These are phyloP conservation scores for Aspergillus aculeatus DNA, from an alignment of 2,329 filamentous ascomycete genomes.

Conservation along the genomic window DNA sequence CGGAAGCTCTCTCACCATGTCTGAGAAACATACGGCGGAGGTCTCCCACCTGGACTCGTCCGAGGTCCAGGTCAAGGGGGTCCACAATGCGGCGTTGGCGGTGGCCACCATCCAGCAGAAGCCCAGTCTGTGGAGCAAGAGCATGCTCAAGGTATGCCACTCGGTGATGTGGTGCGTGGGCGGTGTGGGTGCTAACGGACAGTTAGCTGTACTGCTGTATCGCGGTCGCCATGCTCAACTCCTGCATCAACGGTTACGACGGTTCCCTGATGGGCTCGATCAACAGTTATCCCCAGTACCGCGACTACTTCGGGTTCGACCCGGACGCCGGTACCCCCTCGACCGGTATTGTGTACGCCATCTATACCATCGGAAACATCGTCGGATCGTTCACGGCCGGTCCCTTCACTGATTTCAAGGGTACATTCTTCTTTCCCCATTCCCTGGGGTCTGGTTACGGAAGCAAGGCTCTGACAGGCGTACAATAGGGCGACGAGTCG, in stretches of 20 bases:
- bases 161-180: no score
- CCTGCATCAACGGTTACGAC: constrained; percentile 51
- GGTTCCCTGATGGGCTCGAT: constrained; percentile 52
- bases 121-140: constrained; percentile 36
- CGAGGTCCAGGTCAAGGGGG: constrained; percentile 18
- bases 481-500: constrained; percentile 26
- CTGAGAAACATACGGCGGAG: constrained; percentile 2
- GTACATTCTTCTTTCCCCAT: constrained; percentile 9
- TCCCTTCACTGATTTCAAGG: constrained; percentile 43
- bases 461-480: no score
- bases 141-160: constrained; percentile 45
- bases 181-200: neutral
- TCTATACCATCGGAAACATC: constrained; percentile 51
- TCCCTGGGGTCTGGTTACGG: neutral
- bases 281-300: constrained; percentile 49
- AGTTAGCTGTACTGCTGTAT: constrained; percentile 43
- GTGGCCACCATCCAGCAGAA: constrained; percentile 34
- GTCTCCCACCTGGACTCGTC: constrained; percentile 6
- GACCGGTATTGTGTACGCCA: constrained; percentile 51
- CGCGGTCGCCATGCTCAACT: constrained; percentile 46
- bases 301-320: constrained; percentile 44
- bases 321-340: constrained; percentile 39
- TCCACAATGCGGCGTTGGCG: constrained; percentile 32
- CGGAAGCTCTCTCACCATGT: neutral
- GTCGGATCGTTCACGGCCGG: constrained; percentile 49